These are phyloP conservation scores for Cryptosporidium andersoni DNA, from an alignment of 169 alveolate genomes.

Conservation along the genomic window DNA sequence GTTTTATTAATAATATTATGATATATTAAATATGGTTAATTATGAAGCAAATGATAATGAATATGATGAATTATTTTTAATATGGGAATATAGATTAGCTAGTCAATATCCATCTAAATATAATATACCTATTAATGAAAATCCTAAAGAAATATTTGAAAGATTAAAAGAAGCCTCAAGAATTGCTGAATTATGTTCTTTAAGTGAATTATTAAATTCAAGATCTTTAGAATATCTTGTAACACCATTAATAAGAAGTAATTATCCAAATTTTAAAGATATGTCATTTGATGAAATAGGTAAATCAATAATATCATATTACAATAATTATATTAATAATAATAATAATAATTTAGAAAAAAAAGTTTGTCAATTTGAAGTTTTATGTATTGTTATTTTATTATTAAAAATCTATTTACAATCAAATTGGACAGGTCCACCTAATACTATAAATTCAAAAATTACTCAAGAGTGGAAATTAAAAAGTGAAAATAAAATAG, in stretches of 20 bases:
- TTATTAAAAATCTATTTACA: conserved; percentile 53
- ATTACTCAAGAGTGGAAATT: conserved; percentile 16
- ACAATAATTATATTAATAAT: conserved; percentile 9
- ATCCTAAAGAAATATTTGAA: conserved; percentile 4
- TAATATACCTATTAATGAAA: neutral
- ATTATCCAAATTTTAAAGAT: conserved; percentile 7
- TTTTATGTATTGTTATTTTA: conserved; percentile 39
- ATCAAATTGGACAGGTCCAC: conserved; percentile 69
- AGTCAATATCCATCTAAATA: neutral
- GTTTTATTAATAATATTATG: neutral
- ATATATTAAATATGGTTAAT: neutral
- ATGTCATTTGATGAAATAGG: conserved; percentile 13
- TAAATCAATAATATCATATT: conserved; percentile 16
- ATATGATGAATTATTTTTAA: neutral
- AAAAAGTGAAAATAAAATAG: neutral
- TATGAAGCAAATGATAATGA: neutral
- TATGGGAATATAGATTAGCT: conserved; percentile 59
- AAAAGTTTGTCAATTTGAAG: conserved; percentile 43
- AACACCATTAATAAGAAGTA: conserved; percentile 15
- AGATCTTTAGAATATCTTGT: neutral
- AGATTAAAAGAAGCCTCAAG: conserved; percentile 13
- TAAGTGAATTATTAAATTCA: neutral
- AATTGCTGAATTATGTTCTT: conserved; percentile 51
- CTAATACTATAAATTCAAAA: conserved; percentile 17
- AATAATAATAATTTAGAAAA: neutral